These are phyloP conservation scores for Pyrenochaeta sp. DNA, from an alignment of 2,329 filamentous ascomycete species.

Conservation along the genomic window DNA sequence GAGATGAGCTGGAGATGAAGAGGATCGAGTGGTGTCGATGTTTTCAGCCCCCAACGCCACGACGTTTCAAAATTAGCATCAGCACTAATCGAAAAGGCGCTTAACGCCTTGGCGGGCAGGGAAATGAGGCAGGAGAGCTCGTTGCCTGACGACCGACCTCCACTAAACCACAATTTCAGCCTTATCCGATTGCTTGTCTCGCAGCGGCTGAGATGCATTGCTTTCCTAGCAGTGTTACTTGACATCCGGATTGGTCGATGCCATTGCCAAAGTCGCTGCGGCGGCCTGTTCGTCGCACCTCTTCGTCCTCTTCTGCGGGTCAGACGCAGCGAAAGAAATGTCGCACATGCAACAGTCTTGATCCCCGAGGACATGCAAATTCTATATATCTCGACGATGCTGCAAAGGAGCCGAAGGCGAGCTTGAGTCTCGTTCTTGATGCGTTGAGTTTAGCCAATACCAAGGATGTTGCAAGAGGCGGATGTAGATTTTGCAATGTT, in stretches of 20 bases:
- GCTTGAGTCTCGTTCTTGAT: conserved; percentile 37
- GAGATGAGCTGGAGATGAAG: not conserved
- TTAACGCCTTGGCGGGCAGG: not conserved
- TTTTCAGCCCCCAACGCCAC: conserved; percentile 1
- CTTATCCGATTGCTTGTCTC: conserved; percentile 2
- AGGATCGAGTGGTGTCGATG: not conserved
- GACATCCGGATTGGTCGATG: conserved; percentile 20
- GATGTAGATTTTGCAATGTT: conserved; percentile 40
- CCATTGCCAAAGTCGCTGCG: conserved; percentile 35
- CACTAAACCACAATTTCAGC: not conserved
- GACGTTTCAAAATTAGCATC: conserved; percentile 2
- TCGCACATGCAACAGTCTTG: conserved; percentile 39
- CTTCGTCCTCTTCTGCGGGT: conserved; percentile 16
- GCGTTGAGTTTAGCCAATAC: conserved; percentile 28
- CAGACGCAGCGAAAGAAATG: conserved; percentile 35
- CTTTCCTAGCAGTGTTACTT: conserved; percentile 1
- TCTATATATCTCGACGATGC: conserved; percentile 30
- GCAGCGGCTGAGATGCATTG: conserved; percentile 10
- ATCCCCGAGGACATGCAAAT: conserved; percentile 36
- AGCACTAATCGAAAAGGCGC: not conserved
- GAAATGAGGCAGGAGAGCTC: not conserved
- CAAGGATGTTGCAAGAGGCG: conserved; percentile 20
- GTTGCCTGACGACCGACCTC: not conserved
- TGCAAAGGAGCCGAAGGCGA: conserved; percentile 22
- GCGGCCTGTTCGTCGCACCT: conserved; percentile 23